Conservation (phyloP, 495 filamentous ascomycete species). For the Letharia lupina region DNA sequence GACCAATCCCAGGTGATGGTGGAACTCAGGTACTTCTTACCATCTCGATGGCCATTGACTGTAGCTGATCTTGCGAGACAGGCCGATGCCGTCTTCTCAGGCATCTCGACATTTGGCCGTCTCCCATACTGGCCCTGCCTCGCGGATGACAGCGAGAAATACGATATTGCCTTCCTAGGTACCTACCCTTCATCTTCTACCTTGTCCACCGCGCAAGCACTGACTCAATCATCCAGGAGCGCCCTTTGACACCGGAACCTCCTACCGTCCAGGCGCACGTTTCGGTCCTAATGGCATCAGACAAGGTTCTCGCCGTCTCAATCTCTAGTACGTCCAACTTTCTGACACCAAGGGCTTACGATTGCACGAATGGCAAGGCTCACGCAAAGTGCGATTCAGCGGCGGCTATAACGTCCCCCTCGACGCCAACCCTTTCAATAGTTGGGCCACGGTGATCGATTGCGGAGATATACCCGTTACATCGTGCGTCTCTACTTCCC, state of each 20-base stretch:
- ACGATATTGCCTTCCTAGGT: slow-evolving; percentile 79
- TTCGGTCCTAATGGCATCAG: slow-evolving; percentile 78
- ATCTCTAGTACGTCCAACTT: slow-evolving; percentile 50
- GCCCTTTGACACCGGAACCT: slow-evolving; percentile 60
- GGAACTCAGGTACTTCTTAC: slow-evolving; percentile 47
- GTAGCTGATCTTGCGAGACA: slow-evolving; percentile 26
- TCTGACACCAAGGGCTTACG: slow-evolving; percentile 23
- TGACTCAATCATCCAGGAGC: slow-evolving; percentile 34
- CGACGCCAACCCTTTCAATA: slow-evolving; percentile 53
- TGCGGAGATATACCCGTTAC: slow-evolving; percentile 72
- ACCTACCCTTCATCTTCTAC: slow-evolving; percentile 10
- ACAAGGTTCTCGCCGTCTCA: slow-evolving; percentile 65
- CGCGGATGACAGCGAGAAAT: slow-evolving; percentile 57
- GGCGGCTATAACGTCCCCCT: slow-evolving; percentile 57
- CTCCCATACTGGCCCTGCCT: slow-evolving; percentile 73
- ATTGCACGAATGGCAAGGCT: slow-evolving; percentile 33
- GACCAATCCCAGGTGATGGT: slow-evolving; percentile 57
- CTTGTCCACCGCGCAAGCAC: not conserved
- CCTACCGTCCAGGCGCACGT: slow-evolving; percentile 72
- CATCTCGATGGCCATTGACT: not conserved
- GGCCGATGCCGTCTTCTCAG: slow-evolving; percentile 66
- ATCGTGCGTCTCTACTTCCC: slow-evolving; percentile 36
- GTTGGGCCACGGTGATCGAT: slow-evolving; percentile 60
- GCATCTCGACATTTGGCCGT: slow-evolving; percentile 69
- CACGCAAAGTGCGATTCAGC: slow-evolving; percentile 46